A percentile compares a stretch with the other conserved stretches of the same genome.
These are phyloP conservation scores for Magnaporthiopsis poae DNA, from an alignment of 2,329 filamentous ascomycete species.

Conservation along the genomic window DNA sequence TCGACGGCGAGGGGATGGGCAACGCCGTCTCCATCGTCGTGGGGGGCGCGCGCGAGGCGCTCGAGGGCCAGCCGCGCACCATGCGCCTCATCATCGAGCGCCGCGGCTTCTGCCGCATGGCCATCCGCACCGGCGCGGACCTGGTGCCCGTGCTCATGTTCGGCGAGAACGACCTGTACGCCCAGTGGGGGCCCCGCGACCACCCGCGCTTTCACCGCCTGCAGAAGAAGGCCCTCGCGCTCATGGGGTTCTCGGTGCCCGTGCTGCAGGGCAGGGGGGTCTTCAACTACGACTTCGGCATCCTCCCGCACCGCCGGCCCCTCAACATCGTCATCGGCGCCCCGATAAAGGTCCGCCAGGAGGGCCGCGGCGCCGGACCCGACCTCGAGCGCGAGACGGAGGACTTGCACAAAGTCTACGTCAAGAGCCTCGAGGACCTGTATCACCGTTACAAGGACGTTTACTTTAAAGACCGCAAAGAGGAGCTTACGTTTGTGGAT, in stretches of 20 bases:
- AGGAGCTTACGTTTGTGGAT: slow-evolving; percentile 51
- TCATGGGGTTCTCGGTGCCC: slow-evolving; percentile 85
- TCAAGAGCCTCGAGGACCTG: slow-evolving; percentile 60
- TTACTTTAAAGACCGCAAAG: slow-evolving; percentile 53
- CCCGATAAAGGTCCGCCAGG: slow-evolving; percentile 60
- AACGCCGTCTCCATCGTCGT: slow-evolving; percentile 94
- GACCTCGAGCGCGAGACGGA: slow-evolving; percentile 70
- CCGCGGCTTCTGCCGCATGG: slow-evolving; percentile 87
- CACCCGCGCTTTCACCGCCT: slow-evolving; percentile 72
- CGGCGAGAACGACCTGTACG: slow-evolving; percentile 92
- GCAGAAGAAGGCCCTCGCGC: slow-evolving; percentile 74
- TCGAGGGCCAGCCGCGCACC: slow-evolving; percentile 72
- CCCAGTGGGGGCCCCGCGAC: slow-evolving; percentile 67
- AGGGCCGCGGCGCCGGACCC: slow-evolving; percentile 34
- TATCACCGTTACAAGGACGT: slow-evolving; percentile 73
- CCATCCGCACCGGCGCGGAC: slow-evolving; percentile 83
- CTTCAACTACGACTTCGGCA: slow-evolving; percentile 93
- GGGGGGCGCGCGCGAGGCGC: slow-evolving; percentile 81
- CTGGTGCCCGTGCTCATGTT: slow-evolving; percentile 86
- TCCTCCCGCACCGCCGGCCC: slow-evolving; percentile 84
- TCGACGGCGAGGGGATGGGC: slow-evolving; percentile 73
- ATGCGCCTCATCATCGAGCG: slow-evolving; percentile 70
- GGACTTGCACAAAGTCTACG: slow-evolving; percentile 67
- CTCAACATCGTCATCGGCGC: slow-evolving; percentile 83
- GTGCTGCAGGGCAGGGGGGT: slow-evolving; percentile 83